phyloP scores from a whole-genome alignment of 116 monocot genomes.

The Cymodocea nodosa region DNA sequence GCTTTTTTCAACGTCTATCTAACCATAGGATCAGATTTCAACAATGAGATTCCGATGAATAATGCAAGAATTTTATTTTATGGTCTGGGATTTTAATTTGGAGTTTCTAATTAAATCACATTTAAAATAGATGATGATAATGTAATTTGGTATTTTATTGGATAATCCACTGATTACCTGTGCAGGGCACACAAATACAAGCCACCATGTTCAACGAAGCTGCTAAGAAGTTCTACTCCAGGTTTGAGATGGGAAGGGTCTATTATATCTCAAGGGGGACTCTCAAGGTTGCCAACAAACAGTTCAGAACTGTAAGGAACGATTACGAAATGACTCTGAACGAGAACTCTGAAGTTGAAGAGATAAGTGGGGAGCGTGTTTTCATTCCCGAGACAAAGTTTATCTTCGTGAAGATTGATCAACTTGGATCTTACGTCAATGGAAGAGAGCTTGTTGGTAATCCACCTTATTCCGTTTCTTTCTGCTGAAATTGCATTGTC shows the following conservation, averaged over 20 bases:
- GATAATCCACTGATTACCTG: neutral
- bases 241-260: slow-evolving; percentile 89
- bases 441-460: slow-evolving; percentile 85
- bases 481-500: neutral
- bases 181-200: slow-evolving; percentile 95
- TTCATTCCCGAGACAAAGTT: slow-evolving; percentile 78
- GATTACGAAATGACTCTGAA: slow-evolving; percentile 96
- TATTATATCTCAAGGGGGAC: slow-evolving; percentile 89
- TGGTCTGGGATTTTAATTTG: too few species aligned
- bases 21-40: too few species aligned
- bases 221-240: slow-evolving; percentile 75
- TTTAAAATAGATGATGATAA: too few species aligned
- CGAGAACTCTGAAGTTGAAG: slow-evolving; percentile 89
- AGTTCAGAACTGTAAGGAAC: slow-evolving; percentile 85
- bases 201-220: slow-evolving; percentile 99
- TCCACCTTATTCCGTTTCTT: neutral
- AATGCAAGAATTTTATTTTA: too few species aligned
- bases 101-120: too few species aligned
- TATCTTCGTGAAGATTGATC: slow-evolving; percentile 78
- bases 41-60: too few species aligned
- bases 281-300: slow-evolving; percentile 78
- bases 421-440: slow-evolving; percentile 77
- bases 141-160: neutral
- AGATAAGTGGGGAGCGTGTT: slow-evolving; percentile 46
- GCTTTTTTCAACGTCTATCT: too few species aligned